Base-by-base conservation (phyloP, 202 grass and related monocot genomes). In the Panicum virgatum region DNA sequence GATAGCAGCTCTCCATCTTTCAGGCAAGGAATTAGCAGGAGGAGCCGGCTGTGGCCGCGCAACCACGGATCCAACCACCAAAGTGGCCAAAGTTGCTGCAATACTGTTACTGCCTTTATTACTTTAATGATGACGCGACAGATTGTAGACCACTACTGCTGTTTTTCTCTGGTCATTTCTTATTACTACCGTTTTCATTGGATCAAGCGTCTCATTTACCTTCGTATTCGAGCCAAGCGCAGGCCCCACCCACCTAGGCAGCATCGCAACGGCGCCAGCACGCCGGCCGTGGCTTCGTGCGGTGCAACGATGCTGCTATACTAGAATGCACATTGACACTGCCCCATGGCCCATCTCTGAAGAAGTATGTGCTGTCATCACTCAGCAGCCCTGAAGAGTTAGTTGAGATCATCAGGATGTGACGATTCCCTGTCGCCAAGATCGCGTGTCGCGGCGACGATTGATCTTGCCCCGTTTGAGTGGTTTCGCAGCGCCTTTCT, bases 21-120 rank as follows among this genome's bases (percentile, higher is more conserved):
- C 11, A 64, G 48, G 74, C 51, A 75, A 75, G 72, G 72, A 59
- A 58, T 75, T 58, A 22, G 19, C n/a, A 45, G 22, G 3, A 46
- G 12, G 22, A 15, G 6, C 48, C 12, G 30, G 29, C 10, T 44
- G 73, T 58, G 40, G 15, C 10, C 30, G 39, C n/a, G n/a, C 40
- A 34, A 20, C 16, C 58, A 47, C 18, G 15, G 60, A 76, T 42
- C 54, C 25, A 77, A 77, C 40, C 16, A 19, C 73, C 13, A 75
- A 75, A 54, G 13, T 56, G 13, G 36, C 12, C 42, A 62, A 18
- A 32, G 54, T 57, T 62, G 60, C 60, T 62, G 53, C 53, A 25
- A 11, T 57, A 58, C 5, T 58, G 8, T 58, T 58, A 25, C 54
- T 58, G 54, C 52, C 20, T 56, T 56, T 53, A n/a, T 56, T 56